phyloP scores from a whole-genome alignment of 306 rosid genomes.

The Ochetophila trinervis region DNA sequence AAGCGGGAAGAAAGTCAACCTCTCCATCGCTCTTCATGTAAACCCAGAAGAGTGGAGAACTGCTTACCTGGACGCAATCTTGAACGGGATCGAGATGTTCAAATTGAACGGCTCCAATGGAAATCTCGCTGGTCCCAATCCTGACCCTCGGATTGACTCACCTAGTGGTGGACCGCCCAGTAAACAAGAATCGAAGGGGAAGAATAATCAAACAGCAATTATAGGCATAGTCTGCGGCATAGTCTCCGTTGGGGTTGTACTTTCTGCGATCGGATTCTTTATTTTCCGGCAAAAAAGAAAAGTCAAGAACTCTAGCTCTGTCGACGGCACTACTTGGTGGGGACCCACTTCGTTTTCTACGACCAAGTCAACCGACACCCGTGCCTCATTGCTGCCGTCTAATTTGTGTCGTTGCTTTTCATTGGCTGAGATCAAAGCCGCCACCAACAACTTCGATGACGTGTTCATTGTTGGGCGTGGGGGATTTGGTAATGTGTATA shows the following conservation, averaged over 20 bases:
- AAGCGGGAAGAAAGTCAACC: slow-evolving; percentile 16
- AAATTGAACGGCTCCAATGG: slow-evolving; percentile 19
- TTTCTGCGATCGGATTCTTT: background rate
- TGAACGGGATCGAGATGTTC: slow-evolving; percentile 52
- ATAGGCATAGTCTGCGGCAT: too few relatives aligned
- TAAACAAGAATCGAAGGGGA: too few relatives aligned
- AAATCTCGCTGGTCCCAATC: slow-evolving; percentile 37
- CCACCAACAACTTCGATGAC: slow-evolving; percentile 30
- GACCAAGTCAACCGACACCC: slow-evolving; percentile 12
- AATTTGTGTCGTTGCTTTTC: slow-evolving; percentile 31
- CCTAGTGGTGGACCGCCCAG: background rate
- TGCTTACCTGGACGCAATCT: slow-evolving; percentile 10
- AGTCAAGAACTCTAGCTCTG: background rate
- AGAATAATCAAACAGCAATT: too few relatives aligned
- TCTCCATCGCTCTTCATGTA: slow-evolving; percentile 26
- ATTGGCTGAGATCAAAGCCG: slow-evolving; percentile 27
- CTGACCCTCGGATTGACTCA: background rate
- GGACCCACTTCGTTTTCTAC: background rate
- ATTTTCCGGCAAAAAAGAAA: background rate
- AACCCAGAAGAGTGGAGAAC: background rate
- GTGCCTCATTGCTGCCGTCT: slow-evolving; percentile 16
- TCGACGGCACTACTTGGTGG: slow-evolving; percentile 6
- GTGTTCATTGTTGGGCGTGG: slow-evolving; percentile 29
- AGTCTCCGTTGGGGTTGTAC: too few relatives aligned
- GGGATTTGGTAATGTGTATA: slow-evolving; percentile 46